Evolutionary conservation across 768 basidiomycete species (phyloP).

Genomic region (Trametes maxima): DNA sequence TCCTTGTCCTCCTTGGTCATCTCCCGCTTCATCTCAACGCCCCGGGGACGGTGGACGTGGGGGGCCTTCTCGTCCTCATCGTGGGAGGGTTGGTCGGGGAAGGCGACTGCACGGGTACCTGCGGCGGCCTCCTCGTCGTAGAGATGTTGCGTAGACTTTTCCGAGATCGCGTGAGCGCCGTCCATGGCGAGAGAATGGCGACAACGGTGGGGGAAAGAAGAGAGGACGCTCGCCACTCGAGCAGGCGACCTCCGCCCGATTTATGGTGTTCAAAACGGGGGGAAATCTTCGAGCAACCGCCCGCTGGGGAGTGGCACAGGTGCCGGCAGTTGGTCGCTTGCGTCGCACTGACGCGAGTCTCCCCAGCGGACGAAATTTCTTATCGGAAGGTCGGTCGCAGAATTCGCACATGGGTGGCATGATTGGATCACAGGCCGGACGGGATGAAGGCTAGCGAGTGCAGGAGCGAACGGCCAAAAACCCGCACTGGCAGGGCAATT

Average conservation of each 20-base stretch:
- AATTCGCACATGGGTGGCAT: conserved; percentile 26
- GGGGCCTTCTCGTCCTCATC: conserved; percentile 31
- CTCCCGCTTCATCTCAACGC: conserved; percentile 61
- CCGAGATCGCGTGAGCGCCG: conserved; percentile 15
- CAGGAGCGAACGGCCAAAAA: conserved; percentile 36
- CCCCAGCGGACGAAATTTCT: conserved; percentile 11
- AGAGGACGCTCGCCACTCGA: neutral
- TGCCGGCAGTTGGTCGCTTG: neutral
- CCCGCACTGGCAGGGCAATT: conserved; percentile 26
- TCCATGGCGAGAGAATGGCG: conserved; percentile 22
- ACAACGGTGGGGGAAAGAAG: neutral
- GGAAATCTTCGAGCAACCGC: conserved; percentile 3
- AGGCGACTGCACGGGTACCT: conserved; percentile 50
- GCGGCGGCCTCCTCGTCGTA: conserved; percentile 38
- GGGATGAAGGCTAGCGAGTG: conserved; percentile 1
- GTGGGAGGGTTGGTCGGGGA: conserved; percentile 41
- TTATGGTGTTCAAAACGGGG: conserved; percentile 7
- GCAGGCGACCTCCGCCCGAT: neutral
- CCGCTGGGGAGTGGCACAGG: neutral
- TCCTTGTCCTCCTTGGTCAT: conserved; percentile 69
- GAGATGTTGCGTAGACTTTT: conserved; percentile 17
- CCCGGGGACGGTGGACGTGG: conserved; percentile 46
- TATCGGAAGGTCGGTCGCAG: conserved; percentile 17
- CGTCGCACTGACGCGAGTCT: neutral
- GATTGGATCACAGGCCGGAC: conserved; percentile 22